Evolutionary conservation across 208 protist genomes (phyloP).

Genomic region (Trypanosoma rangeli): DNA sequence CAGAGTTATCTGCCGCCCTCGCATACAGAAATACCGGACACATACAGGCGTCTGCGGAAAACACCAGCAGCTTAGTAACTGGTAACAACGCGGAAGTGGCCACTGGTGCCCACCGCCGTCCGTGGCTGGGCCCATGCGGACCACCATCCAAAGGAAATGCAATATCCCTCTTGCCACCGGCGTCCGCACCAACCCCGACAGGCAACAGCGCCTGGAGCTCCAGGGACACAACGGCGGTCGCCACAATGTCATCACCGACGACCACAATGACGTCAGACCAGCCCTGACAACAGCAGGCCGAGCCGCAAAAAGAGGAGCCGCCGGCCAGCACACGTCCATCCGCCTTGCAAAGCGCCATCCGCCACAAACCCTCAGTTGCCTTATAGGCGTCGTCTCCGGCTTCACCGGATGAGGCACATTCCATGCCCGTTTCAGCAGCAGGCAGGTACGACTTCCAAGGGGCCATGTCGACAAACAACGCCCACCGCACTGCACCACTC

Average conservation of each 20-base stretch:
- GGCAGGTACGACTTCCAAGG: neutral
- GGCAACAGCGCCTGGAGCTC: constrained; percentile 13
- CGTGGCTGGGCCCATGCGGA: neutral
- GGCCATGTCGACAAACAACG: constrained; percentile 16
- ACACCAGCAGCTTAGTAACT: constrained; percentile 10
- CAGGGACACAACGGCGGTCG: constrained; percentile 13
- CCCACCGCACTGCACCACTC: neutral
- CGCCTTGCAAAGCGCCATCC: constrained; percentile 12
- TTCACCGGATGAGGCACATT: neutral
- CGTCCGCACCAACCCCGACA: neutral
- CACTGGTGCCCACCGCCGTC: constrained; percentile 5
- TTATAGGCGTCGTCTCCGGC: neutral
- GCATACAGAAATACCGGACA: neutral
- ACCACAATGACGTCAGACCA: constrained; percentile 23
- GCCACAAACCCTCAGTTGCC: neutral
- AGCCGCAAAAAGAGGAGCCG: constrained; percentile 16
- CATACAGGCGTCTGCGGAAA: constrained; percentile 1
- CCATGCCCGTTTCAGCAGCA: neutral
- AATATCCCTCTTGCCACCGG: neutral
- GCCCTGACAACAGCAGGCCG: constrained; percentile 5
- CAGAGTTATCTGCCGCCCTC: neutral
- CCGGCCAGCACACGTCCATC: constrained; percentile 7
- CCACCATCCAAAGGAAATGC: neutral
- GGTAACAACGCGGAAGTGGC: constrained; percentile 11
- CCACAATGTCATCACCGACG: constrained; percentile 12